Evolutionary conservation across 2,329 filamentous ascomycete genomes (phyloP).

Genomic region (Zymoseptoria ardabiliae): DNA sequence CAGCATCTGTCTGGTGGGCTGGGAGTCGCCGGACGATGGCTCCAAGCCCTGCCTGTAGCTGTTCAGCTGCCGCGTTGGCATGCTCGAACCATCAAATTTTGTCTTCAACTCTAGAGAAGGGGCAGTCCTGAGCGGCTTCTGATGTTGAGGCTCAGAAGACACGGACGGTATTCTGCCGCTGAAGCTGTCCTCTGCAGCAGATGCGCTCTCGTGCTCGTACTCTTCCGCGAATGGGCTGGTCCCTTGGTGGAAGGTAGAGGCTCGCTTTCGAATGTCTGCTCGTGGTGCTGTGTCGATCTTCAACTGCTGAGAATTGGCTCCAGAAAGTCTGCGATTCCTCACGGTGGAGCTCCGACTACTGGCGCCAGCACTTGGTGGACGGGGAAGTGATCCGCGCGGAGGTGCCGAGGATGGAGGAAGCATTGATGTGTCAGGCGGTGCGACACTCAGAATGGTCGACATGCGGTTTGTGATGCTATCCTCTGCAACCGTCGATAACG

Average conservation of each 20-base stretch:
- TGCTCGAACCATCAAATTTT: slow-evolving; percentile 8
- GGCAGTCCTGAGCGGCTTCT: slow-evolving; percentile 25
- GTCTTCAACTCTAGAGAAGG: slow-evolving; percentile 24
- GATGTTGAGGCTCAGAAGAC: slow-evolving; percentile 21
- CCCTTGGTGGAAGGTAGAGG: slow-evolving; percentile 27
- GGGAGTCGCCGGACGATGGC: slow-evolving; percentile 20
- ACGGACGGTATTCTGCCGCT: slow-evolving; percentile 16
- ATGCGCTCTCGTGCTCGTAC: slow-evolving; percentile 6
- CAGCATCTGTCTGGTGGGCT: slow-evolving; percentile 19
- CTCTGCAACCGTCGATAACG: slow-evolving; percentile 67
- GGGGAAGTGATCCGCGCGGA: slow-evolving; percentile 16
- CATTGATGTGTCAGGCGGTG: slow-evolving; percentile 11
- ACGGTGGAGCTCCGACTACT: slow-evolving; percentile 21
- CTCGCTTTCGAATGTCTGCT: slow-evolving; percentile 22
- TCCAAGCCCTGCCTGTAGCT: slow-evolving; percentile 19
- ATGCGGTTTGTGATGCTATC: slow-evolving; percentile 37
- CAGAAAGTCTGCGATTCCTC: slow-evolving; percentile 68
- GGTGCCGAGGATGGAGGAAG: slow-evolving; percentile 29
- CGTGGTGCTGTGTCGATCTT: slow-evolving; percentile 71
- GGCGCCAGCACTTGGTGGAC: slow-evolving; percentile 15
- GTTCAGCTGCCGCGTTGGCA: slow-evolving; percentile 12
- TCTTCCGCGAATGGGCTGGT: slow-evolving; percentile 19
- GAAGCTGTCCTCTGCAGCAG: slow-evolving; percentile 14
- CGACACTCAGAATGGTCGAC: slow-evolving; percentile 22
- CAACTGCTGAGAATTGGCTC: slow-evolving; percentile 70